Percentiles rank a stretch among this genome's conserved stretches.
These are phyloP conservation scores for Seminavis robusta DNA, from an alignment of 108 stramenopile genomes.

Conservation along the genomic window DNA sequence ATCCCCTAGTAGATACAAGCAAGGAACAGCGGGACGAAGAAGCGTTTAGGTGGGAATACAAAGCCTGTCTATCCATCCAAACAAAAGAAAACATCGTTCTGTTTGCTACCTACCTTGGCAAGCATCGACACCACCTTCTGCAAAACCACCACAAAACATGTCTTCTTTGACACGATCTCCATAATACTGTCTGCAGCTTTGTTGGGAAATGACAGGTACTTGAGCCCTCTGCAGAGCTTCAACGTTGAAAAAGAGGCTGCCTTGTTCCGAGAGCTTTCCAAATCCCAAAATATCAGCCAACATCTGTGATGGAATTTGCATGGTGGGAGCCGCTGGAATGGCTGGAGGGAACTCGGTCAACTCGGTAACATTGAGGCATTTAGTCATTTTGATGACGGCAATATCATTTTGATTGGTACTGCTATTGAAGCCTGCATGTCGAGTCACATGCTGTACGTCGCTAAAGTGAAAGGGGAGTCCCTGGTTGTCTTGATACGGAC, in stretches of 20 bases:
- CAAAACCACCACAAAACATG: constrained; percentile 12
- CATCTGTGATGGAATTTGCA: not conserved
- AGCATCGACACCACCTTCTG: constrained; percentile 24
- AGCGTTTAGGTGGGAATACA: too few relatives aligned
- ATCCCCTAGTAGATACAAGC: too few relatives aligned
- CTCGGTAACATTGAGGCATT: not conserved
- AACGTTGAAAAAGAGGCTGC: not conserved
- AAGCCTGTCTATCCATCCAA: too few relatives aligned
- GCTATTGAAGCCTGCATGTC: not conserved
- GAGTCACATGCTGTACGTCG: not conserved
- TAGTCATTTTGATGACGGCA: constrained; percentile 4
- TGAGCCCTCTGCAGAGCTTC: not conserved
- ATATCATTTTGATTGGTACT: not conserved
- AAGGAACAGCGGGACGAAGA: too few relatives aligned
- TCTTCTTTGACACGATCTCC: not conserved
- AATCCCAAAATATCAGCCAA: not conserved
- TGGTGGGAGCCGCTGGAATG: not conserved
- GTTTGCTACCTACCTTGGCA: too few relatives aligned
- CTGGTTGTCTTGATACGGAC: too few relatives aligned
- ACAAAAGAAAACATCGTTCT: too few relatives aligned
- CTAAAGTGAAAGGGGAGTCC: not conserved
- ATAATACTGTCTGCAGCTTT: not conserved
- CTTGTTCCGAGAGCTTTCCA: not conserved
- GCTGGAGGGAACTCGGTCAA: not conserved
- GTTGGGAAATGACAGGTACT: not conserved